Percentiles rank a stretch among this genome's conserved stretches.
Conservation (phyloP, 345 rosid species). For the Arabis alpina region DNA sequence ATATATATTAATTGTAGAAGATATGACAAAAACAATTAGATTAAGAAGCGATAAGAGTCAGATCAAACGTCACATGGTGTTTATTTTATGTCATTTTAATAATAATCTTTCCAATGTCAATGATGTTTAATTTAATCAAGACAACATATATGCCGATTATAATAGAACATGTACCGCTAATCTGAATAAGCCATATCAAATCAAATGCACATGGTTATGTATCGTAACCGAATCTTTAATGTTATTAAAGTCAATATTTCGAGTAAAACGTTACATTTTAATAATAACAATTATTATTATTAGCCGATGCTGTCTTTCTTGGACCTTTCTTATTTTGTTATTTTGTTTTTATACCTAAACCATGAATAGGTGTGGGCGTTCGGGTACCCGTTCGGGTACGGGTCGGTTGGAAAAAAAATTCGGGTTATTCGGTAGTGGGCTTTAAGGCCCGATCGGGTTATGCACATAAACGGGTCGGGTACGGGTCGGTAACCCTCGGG, state of each 20-base stretch:
- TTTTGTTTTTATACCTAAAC: not conserved
- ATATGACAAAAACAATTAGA: not conserved
- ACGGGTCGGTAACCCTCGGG: too few species aligned
- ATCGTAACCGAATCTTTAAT: slow-evolving; percentile 27
- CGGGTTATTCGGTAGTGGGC: too few species aligned
- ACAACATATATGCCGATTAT: not conserved
- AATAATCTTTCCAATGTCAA: slow-evolving; percentile 15
- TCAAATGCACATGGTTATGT: slow-evolving; percentile 29
- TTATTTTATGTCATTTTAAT: not conserved
- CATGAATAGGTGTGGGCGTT: too few species aligned
- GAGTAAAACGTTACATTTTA: slow-evolving; percentile 26
- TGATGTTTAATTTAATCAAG: slow-evolving; percentile 29
- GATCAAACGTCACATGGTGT: slow-evolving; percentile 18
- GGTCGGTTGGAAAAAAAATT: too few species aligned
- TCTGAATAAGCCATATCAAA: not conserved
- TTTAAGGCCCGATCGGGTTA: too few species aligned
- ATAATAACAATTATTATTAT: not conserved
- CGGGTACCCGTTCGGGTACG: too few species aligned
- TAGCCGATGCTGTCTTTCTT: not conserved
- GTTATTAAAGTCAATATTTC: slow-evolving; percentile 2
- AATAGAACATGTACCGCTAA: not conserved
- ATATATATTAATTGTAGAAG: not conserved
- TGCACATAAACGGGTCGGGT: too few species aligned
- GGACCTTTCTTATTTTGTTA: not conserved
- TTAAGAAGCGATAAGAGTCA: not conserved